Percentiles rank a stretch among this genome's conserved stretches.
Evolutionary conservation across 2,329 filamentous ascomycete species (phyloP).

Genomic region (Exutisphaerella laricina): DNA sequence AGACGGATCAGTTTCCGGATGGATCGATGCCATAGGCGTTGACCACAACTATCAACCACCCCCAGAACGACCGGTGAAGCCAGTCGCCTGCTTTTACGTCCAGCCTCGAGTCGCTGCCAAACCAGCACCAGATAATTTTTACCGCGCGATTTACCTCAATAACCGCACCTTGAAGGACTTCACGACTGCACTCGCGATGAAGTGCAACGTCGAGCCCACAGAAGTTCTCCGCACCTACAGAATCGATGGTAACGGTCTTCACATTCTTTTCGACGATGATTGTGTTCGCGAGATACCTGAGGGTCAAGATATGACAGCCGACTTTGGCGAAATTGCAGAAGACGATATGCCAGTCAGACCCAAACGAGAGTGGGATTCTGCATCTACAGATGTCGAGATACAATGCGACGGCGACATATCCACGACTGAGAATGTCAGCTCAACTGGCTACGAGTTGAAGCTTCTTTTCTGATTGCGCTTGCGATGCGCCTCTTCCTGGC

Average conservation of each 20-base stretch:
- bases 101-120: conserved; percentile 50
- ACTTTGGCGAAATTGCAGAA: conserved; percentile 59
- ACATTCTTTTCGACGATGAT: conserved; percentile 86
- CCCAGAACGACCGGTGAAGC: conserved; percentile 62
- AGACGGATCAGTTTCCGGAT: conserved; percentile 64
- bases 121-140: conserved; percentile 54
- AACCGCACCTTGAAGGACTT: conserved; percentile 72
- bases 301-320: conserved; percentile 79
- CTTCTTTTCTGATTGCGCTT: conserved; percentile 40
- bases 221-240: conserved; percentile 67
- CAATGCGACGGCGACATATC: conserved; percentile 46
- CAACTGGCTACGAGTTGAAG: conserved; percentile 45
- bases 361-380: conserved; percentile 48
- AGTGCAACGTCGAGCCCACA: conserved; percentile 72
- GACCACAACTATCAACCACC: conserved; percentile 79
- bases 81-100: conserved; percentile 85
- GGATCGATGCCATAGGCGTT: conserved; percentile 90
- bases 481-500: conserved; percentile 5
- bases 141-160: conserved; percentile 80
- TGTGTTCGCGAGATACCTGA: conserved; percentile 77
- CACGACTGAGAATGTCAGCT: conserved; percentile 40
- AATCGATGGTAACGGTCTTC: conserved; percentile 66
- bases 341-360: conserved; percentile 40
- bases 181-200: conserved; percentile 64
- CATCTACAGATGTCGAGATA: conserved; percentile 37